Conservation (phyloP, 176 grass and related monocot species). For the Cenchrus americanus region DNA sequence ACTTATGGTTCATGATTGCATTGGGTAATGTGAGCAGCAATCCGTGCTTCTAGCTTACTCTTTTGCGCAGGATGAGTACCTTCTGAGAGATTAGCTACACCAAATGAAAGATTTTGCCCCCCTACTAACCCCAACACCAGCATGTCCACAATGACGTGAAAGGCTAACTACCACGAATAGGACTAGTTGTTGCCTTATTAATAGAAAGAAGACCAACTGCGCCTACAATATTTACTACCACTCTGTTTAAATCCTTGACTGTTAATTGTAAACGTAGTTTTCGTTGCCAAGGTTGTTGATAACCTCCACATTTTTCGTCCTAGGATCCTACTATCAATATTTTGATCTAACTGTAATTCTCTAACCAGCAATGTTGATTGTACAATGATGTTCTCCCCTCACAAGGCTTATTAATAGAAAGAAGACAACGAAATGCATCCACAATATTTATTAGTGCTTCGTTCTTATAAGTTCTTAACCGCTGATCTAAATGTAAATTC, state of each 20-base stretch:
- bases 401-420: background rate
- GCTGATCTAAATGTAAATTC: background rate
- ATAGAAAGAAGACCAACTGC: background rate
- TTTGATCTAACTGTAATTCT: conserved; percentile 19
- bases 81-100: conserved; percentile 17
- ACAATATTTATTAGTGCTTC: background rate
- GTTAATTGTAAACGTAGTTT: background rate
- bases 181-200: conserved; percentile 17
- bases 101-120: background rate
- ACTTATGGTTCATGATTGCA: conserved; percentile 12
- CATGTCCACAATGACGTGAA: background rate
- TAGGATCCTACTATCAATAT: background rate
- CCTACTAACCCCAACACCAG: background rate
- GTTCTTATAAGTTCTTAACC: background rate
- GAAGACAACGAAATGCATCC: background rate
- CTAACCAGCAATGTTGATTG: background rate
- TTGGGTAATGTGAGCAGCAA: background rate
- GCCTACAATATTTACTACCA: background rate
- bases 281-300: background rate
- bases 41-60: background rate
- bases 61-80: background rate
- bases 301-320: background rate
- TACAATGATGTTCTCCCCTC: background rate
- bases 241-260: background rate
- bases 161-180: conserved; percentile 25